A percentile compares a stretch with the other conserved stretches of the same genome.
Conservation (phyloP, 202 grass and related monocot species). For the Eragrostis tef region DNA sequence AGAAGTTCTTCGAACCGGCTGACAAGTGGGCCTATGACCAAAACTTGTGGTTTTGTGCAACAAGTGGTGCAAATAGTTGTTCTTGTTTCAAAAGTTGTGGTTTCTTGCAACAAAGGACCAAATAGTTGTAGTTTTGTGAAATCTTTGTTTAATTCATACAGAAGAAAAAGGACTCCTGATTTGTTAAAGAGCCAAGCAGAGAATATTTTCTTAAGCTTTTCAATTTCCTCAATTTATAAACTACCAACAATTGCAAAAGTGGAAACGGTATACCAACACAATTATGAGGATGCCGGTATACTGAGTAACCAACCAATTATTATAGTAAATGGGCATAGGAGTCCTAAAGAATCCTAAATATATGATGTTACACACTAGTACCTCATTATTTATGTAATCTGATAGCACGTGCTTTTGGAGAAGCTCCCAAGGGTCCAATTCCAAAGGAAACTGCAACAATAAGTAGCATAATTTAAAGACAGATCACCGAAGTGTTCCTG, state of each 20-base stretch:
- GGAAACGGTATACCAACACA: neutral
- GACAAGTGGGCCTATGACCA: too few species aligned
- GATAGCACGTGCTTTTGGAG: slow-evolving; percentile 83
- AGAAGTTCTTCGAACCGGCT: too few species aligned
- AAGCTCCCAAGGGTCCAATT: slow-evolving; percentile 84
- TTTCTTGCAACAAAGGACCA: too few species aligned
- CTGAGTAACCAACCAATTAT: neutral
- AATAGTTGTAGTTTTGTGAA: too few species aligned
- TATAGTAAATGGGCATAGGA: slow-evolving; percentile 2
- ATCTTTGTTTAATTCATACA: slow-evolving; percentile 20
- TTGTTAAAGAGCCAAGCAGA: neutral
- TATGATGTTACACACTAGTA: slow-evolving; percentile 45
- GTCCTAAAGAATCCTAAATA: slow-evolving; percentile 26
- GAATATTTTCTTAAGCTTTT: neutral
- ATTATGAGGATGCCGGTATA: neutral
- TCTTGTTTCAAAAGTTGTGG: too few species aligned
- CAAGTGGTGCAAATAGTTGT: too few species aligned
- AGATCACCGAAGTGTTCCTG: neutral
- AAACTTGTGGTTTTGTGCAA: too few species aligned
- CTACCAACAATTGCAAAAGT: neutral
- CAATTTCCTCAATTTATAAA: neutral
- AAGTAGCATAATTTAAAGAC: slow-evolving; percentile 41
- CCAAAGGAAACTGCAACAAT: slow-evolving; percentile 82
- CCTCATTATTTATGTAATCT: slow-evolving; percentile 85
- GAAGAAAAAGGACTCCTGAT: slow-evolving; percentile 7